Evolutionary conservation across 2,329 filamentous ascomycete species (phyloP), one percentile per base, ranked within the genome.

Genomic region (Fusarium heterosporum): DNA sequence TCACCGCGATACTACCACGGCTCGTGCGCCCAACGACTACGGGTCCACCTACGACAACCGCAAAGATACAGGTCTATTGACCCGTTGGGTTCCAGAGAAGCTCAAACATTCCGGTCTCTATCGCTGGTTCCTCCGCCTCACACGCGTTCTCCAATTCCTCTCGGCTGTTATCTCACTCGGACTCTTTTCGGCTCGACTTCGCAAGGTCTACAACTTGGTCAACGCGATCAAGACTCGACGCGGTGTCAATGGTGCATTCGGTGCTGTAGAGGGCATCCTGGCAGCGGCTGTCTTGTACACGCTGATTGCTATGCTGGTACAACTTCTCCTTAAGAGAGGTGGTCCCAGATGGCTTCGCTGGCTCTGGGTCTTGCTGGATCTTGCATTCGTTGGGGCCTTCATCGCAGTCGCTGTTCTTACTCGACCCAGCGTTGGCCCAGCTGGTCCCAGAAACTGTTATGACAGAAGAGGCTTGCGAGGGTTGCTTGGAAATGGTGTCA

Each of bases 241-340:
- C 4, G 66, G 62, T 3, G 29, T 69, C 4, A 69, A 55, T 5
- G 16, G 26, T 8, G 30, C 53, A 4, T 66, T 52, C 10, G 62
- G 61, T 1, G 66, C 62, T 1, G 66, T 69, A 6, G 66, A 69
- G 13, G 66, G 66, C n/a, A 69, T 69, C 6, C 41, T 69, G 3
- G 66, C 58, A 3, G 62, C 58, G 2, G 66, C 66, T n/a, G 66
- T 61, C 5, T 6, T 69, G 11, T 69, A 69, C 38, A 69, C 66
- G 0, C 51, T 69, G 1, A 17, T 69, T 6, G 55, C 58, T 4
- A 59, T 64, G 49, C 8, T 69, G 3, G 8, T 69, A 8, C 39
- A 47, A 6, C 8, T 54, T 3, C 25, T 68, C 4, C 43, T 55
- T 11, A 54, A 49, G 12, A 41, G 64, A 9, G 59, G 65, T 1